Base-by-base conservation (phyloP, 805 yeast species). In the Metschnikowia anglica region DNA sequence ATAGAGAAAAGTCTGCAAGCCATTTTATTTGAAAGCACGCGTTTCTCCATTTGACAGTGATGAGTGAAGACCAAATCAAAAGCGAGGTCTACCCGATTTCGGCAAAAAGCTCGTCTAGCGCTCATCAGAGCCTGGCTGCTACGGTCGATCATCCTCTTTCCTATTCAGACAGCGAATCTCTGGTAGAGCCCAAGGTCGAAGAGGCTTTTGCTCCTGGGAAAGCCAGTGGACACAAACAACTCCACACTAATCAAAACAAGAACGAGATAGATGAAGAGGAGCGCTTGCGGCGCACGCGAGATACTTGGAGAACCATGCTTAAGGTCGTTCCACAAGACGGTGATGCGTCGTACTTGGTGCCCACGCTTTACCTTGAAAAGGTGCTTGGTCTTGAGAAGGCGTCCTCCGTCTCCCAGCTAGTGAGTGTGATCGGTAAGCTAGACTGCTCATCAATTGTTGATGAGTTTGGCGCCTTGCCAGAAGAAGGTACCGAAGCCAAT, bases 271-370 rank as follows among this genome's bases (percentile, higher is more conserved):
- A 31, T 18, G 44, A 41, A 15, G 17, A 18, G 20, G 37, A 39
- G 37, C 16, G 13, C 9, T 39, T 38, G 34, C 8, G 13, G 10
- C 34, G 29, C 16, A 19, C 23, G 17, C 47, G 49, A n/a, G 24
- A 21, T 6, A 24, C 44, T 10, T 49, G 53, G 53, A 34, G 23
- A n/a, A 13, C 15, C 11, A 34, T 47, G 40, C 40, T 47, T 16
- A 30, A 32, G 13, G 34, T 18, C 5, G 24, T 10, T 12, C 43
- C 44, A 15, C 24, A 13, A 9, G 80, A 77, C 45, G 85, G 83
- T 5, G 77, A 72, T 36, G 58, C 55, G 24, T 72, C 75, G 53
- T 77, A 63, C 51, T 65, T 77, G 19, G 66, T 81, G 9, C 77
- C 85, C 1, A 59, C 63, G 11, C 59, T 51, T 1, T 81, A 79